Percentiles rank a stretch among this genome's conserved stretches.
Evolutionary conservation across 2,329 filamentous ascomycete species (phyloP).

Genomic region (Penicillium expansum): DNA sequence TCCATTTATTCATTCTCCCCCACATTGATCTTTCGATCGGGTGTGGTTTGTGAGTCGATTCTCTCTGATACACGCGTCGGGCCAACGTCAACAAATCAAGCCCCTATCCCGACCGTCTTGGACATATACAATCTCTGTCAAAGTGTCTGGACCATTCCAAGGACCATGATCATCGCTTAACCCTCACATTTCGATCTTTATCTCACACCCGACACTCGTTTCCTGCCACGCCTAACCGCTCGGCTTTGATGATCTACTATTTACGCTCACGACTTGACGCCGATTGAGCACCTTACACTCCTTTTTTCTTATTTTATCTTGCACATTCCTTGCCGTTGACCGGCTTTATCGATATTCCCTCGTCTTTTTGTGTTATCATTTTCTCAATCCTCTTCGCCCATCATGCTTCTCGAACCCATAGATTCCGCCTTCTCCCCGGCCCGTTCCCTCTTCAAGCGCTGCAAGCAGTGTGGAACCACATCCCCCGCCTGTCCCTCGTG

Average conservation of each 20-base stretch:
- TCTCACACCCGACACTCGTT: slow-evolving; percentile 19
- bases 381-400: slow-evolving; percentile 8
- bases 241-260: slow-evolving; percentile 27
- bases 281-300: slow-evolving; percentile 31
- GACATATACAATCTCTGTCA: background rate
- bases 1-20: slow-evolving; percentile 1
- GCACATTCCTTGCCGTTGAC: slow-evolving; percentile 22
- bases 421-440: slow-evolving; percentile 22
- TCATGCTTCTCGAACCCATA: slow-evolving; percentile 29
- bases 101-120: background rate
- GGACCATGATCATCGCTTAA: slow-evolving; percentile 26
- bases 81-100: background rate
- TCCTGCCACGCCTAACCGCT: slow-evolving; percentile 7
- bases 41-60: background rate
- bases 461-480: slow-evolving; percentile 54
- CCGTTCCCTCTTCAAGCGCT: slow-evolving; percentile 41
- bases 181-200: slow-evolving; percentile 14
- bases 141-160: slow-evolving; percentile 9
- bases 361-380: background rate
- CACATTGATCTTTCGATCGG: background rate
- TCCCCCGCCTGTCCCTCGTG: slow-evolving; percentile 62
- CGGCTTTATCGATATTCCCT: slow-evolving; percentile 19
- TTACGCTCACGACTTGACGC: slow-evolving; percentile 39
- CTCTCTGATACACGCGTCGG: background rate
- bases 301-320: slow-evolving; percentile 15